phyloP scores from a whole-genome alignment of 2,329 filamentous ascomycete genomes.

The Aspergillus hortae region DNA sequence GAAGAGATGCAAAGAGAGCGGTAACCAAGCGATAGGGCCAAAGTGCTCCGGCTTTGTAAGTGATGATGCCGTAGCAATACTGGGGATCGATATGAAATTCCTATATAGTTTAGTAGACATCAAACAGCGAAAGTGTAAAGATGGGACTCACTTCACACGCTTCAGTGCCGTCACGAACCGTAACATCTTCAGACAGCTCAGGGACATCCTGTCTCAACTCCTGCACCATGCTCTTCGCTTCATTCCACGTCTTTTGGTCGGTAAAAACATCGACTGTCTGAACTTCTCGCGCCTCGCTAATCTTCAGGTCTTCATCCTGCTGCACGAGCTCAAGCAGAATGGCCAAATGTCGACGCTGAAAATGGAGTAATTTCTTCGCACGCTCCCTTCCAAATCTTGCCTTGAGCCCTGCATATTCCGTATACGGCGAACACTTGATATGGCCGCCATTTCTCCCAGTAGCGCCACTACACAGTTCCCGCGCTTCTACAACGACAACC shows the following conservation, averaged over 20 bases:
- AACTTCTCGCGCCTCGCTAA: slow-evolving; percentile 9
- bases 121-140: background rate
- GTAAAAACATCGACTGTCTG: slow-evolving; percentile 12
- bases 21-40: slow-evolving; percentile 28
- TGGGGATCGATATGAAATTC: background rate
- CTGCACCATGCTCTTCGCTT: slow-evolving; percentile 8
- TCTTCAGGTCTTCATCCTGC: background rate
- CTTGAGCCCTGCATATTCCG: slow-evolving; percentile 7
- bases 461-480: slow-evolving; percentile 23
- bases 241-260: slow-evolving; percentile 10
- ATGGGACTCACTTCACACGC: slow-evolving; percentile 16
- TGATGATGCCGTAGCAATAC: slow-evolving; percentile 14
- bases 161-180: slow-evolving; percentile 5
- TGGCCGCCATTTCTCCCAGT: slow-evolving; percentile 28
- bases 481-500: slow-evolving; percentile 25
- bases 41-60: slow-evolving; percentile 16
- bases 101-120: no score
- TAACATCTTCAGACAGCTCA: slow-evolving; percentile 3
- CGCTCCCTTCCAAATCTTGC: slow-evolving; percentile 4
- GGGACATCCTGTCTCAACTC: slow-evolving; percentile 7
- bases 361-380: slow-evolving; percentile 6
- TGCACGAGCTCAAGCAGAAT: slow-evolving; percentile 5
- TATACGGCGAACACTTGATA: slow-evolving; percentile 14
- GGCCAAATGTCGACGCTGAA: slow-evolving; percentile 7
- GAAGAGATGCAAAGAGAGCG: slow-evolving; percentile 13